Conservation (phyloP, 2,329 filamentous ascomycete species). For the Ophiobolus disseminans region DNA sequence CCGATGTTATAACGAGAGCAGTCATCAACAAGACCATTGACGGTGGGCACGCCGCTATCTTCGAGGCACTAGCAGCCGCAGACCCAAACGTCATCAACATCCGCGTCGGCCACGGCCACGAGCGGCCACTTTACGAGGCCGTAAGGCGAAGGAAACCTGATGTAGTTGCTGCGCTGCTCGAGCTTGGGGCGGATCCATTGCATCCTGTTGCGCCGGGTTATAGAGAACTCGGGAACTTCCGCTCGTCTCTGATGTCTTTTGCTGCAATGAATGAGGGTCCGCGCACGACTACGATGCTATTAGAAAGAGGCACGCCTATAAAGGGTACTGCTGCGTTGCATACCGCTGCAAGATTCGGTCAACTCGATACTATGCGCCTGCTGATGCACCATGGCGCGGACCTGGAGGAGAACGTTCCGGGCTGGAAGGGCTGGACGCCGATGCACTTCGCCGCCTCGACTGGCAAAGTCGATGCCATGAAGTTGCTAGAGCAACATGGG, state of each 20-base stretch:
- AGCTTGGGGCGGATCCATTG: constrained; percentile 21
- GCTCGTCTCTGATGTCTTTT: constrained; percentile 16
- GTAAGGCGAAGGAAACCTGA: constrained; percentile 12
- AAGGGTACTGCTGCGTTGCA: constrained; percentile 15
- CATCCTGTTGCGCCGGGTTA: constrained; percentile 7
- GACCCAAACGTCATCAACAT: constrained; percentile 18
- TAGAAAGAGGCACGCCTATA: constrained; percentile 13
- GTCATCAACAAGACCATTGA: constrained; percentile 10
- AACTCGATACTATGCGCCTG: constrained; percentile 18
- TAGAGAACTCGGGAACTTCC: constrained; percentile 8
- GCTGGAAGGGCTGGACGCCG: constrained; percentile 11
- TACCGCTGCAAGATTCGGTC: constrained; percentile 11
- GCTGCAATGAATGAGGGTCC: constrained; percentile 11
- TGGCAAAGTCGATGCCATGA: constrained; percentile 13
- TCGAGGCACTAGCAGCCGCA: constrained; percentile 17
- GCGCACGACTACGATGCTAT: constrained; percentile 15
- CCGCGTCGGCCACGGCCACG: constrained; percentile 10
- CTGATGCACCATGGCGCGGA: constrained; percentile 19
- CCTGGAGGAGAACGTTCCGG: constrained; percentile 9
- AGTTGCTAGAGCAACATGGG: constrained; percentile 12
- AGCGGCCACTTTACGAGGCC: constrained; percentile 17
- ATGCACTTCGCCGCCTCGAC: constrained; percentile 16
- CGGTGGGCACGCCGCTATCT: constrained; percentile 16
- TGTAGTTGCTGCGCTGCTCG: constrained; percentile 16
- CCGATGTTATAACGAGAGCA: constrained; percentile 8